Evolutionary conservation across 306 rosid genomes (phyloP).

Genomic region (Pterocarpus santalinus): DNA sequence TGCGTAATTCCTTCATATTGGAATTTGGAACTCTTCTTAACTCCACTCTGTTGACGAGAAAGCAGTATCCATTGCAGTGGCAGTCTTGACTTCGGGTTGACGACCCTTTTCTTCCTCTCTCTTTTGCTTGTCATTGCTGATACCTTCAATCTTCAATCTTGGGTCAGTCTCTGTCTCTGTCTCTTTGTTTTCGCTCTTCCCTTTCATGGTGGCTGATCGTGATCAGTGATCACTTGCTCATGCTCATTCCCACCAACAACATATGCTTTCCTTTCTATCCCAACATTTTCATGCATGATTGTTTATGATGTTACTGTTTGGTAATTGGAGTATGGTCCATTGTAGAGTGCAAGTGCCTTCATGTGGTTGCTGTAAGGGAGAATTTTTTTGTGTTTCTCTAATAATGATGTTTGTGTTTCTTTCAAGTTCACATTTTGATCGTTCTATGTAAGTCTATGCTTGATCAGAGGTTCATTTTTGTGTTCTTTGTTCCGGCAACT

Average conservation of each 20-base stretch:
- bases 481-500: background rate
- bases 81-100: constrained; percentile 43
- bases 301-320: background rate
- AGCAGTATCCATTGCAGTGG: background rate
- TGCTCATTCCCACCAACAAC: background rate
- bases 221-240: background rate
- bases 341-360: background rate
- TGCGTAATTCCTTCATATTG: background rate
- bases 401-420: background rate
- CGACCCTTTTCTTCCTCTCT: background rate
- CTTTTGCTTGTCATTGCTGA: background rate
- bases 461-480: background rate
- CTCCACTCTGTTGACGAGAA: background rate
- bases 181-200: background rate
- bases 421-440: background rate
- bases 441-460: background rate
- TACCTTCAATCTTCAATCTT: background rate
- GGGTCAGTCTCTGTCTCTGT: background rate
- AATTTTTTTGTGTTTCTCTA: background rate
- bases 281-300: background rate
- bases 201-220: background rate
- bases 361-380: background rate
- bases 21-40: background rate
- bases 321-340: background rate
- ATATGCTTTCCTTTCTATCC: background rate